Evolutionary conservation across 345 rosid species (phyloP), one percentile per base, ranked within the genome.

Genomic region (Dipteronia dyeriana): DNA sequence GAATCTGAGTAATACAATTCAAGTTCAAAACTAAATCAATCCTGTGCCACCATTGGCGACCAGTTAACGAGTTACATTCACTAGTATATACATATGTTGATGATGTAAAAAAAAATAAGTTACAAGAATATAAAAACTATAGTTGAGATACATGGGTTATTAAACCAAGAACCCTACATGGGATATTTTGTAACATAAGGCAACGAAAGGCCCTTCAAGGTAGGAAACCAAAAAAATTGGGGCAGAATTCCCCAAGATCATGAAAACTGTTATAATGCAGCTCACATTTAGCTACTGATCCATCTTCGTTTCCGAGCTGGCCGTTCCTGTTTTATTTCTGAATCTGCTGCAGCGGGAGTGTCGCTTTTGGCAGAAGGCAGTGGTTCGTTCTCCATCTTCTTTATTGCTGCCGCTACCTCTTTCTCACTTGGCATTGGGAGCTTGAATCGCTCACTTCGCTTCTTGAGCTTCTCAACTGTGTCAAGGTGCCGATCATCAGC

Each of bases 381-480:
- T 5, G 85, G 78, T 76, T 91, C 93, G 23, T 76, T 81, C 87
- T 94, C 98, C 71, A 80, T 80, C 84, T 84, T 96, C 84, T 94
- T 94, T 62, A 84, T 78, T 71, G 84, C 71, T 71, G 85, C 71
- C 19, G 75, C 16, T 25, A 83, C 70, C 71, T 90, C 97, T 80
- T 92, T 92, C 75, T 90, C 99, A 34, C 82, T 87, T 17, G 97
- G 89, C 97, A 94, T 87, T 31, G 99, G 99, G 78, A 94, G 92
- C 84, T 91, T 96, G 88, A 96, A 96, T 80, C 99, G 86, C 88
- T 96, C 98, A 65, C 99, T 96, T 67, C 99, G 90, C 81, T 96
- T 96, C 91, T 96, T 96, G 82, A 96, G 86, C 89, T 94, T 96
- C 88, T 94, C 99, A 23, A 96, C 94, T 0, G 98, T 96, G 82